Percentiles rank a stretch among this genome's conserved stretches.
These are phyloP conservation scores for Teunomyces gatunensis DNA, from an alignment of 805 yeast species.

Conservation along the genomic window DNA sequence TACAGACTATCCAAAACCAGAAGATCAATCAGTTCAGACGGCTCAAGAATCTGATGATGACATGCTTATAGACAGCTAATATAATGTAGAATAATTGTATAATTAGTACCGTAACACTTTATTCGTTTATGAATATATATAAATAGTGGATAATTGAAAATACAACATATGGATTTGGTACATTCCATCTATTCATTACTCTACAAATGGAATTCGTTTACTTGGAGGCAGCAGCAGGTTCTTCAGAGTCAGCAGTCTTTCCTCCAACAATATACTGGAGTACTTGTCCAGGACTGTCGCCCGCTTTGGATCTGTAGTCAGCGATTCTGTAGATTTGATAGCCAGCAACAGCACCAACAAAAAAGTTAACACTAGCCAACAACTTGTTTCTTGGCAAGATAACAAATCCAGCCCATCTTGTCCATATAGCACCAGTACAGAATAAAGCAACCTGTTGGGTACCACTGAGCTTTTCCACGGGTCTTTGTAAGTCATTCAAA, in stretches of 20 bases:
- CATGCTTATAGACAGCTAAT: conserved; percentile 8
- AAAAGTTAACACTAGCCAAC: conserved; percentile 91
- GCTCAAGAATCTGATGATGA: conserved; percentile 8
- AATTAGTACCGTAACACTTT: neutral
- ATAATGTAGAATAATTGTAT: conserved; percentile 5
- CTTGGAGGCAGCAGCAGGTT: conserved; percentile 1
- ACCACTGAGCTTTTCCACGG: conserved; percentile 88
- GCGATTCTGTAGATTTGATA: conserved; percentile 73
- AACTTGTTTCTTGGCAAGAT: conserved; percentile 84
- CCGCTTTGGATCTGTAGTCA: conserved; percentile 59
- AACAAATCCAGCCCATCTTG: conserved; percentile 92
- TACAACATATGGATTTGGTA: too few relatives aligned
- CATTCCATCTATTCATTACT: conserved; percentile 1
- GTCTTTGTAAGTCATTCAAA: conserved; percentile 78
- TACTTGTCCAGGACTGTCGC: conserved; percentile 61
- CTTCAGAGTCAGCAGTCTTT: conserved; percentile 10
- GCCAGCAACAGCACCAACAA: conserved; percentile 87
- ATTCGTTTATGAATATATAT: neutral
- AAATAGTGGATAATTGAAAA: neutral
- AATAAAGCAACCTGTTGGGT: conserved; percentile 83
- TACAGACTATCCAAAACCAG: neutral
- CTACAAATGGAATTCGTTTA: conserved; percentile 3
- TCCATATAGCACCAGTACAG: conserved; percentile 95
- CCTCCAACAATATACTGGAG: conserved; percentile 60
- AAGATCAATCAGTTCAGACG: neutral